phyloP scores from a whole-genome alignment of 192 early-diverging fungal species.

The Entomortierella beljakovae region DNA sequence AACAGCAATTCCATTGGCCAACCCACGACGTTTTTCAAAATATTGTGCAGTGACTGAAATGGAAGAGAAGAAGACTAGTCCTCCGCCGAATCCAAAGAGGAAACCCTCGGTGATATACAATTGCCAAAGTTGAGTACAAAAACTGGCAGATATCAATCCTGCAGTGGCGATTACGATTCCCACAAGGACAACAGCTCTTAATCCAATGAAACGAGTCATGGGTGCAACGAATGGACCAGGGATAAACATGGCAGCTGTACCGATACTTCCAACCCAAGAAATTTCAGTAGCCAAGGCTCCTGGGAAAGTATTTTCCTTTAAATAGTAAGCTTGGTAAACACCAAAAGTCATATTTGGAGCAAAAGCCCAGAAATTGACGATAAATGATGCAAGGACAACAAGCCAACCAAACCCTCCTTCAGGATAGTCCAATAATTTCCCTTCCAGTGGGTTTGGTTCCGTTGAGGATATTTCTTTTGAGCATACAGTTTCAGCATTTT shows the following conservation, averaged over 20 bases:
- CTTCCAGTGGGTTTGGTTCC: conserved; percentile 1
- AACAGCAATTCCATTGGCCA: conserved; percentile 76
- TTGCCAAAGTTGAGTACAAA: conserved; percentile 74
- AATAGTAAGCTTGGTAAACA: conserved; percentile 39
- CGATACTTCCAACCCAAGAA: conserved; percentile 58
- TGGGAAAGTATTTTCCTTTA: conserved; percentile 16
- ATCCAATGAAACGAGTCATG: conserved; percentile 39
- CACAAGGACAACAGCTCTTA: conserved; percentile 33
- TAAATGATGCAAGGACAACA: conserved; percentile 57
- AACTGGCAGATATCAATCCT: conserved; percentile 71
- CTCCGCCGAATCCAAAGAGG: conserved; percentile 69
- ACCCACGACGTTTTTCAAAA: conserved; percentile 69
- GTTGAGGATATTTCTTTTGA: neutral
- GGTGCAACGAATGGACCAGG: conserved; percentile 53
- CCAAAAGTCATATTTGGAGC: conserved; percentile 41
- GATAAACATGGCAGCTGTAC: conserved; percentile 58
- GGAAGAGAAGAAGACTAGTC: conserved; percentile 72
- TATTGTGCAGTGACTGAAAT: conserved; percentile 73
- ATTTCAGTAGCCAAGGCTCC: conserved; percentile 27
- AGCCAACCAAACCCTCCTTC: conserved; percentile 60
- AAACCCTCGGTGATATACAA: conserved; percentile 73
- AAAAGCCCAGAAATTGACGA: conserved; percentile 54
- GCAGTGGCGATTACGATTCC: conserved; percentile 57
- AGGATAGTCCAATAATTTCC: conserved; percentile 48
- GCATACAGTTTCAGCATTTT: neutral